Evolutionary conservation across 352 stramenopile species (phyloP), one percentile per base, ranked within the genome.

Genomic region (Pythium oligandrum): DNA sequence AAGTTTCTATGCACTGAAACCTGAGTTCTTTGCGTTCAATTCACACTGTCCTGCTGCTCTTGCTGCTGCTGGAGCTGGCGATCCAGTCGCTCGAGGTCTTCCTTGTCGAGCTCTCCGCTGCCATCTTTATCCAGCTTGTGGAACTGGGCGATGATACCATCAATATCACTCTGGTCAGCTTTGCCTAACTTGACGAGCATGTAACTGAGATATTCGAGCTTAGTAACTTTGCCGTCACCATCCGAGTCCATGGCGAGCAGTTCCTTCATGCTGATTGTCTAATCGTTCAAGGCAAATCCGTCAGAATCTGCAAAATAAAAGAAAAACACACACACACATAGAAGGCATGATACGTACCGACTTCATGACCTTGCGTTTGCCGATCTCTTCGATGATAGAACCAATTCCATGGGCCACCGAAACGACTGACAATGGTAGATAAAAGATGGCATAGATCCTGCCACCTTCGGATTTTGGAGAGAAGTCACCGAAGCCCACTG

Each of bases 381-480:
- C 76, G 30, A 86, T 40, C 44, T 84, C 76, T 37, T 88, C 80
- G 12, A 87, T 64, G n/a, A 85, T 64, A 11, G 75, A 79, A 4
- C 79, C 79, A 33, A 90, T 85, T 33, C 71, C 67, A 33, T 87
- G 76, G 3, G 75, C 79, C 7, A 90, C 75, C 5, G 75, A 80
- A 30, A 87, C 68, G 10, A 90, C 79, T 3, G 75, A 67, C n/a
- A 85, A 51, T 5, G 77, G 73, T 6, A 90, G 48, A 51, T 95
- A 96, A 34, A 97, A 77, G 35, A 98, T 90, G 40, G 80, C 76
- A 53, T 88, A 96, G 40, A 96, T 64, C 48, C 80, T 77, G 0
- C 71, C 78, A 10, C 40, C 55, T 38, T 78, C 11, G 5, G 67
- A 84, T 38, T 71, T 80, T n/a, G 89, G 83, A 3, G 62, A 77